These are phyloP conservation scores for Aureobasidium sp. DNA, from an alignment of 2,329 filamentous ascomycete species.

Conservation along the genomic window DNA sequence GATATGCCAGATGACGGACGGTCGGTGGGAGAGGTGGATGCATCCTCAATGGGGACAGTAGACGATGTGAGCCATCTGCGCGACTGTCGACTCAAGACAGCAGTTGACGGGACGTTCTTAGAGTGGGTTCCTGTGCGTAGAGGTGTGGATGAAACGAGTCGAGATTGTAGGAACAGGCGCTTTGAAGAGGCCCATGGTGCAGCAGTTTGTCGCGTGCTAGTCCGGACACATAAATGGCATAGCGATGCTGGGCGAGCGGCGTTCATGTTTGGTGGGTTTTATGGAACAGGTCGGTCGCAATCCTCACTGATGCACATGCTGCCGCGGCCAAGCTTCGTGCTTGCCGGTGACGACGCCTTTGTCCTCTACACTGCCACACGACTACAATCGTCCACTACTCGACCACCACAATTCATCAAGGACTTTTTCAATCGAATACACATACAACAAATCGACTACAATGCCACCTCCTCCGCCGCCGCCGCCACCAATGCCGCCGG, in stretches of 20 bases:
- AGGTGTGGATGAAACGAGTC: not conserved
- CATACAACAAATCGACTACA: not conserved
- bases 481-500: slow-evolving; percentile 53
- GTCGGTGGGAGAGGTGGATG: not conserved
- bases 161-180: not conserved
- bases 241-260: not conserved
- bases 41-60: not conserved
- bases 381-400: too few relatives aligned
- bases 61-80: slow-evolving; percentile 2
- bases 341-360: too few relatives aligned
- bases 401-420: too few relatives aligned
- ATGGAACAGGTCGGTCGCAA: too few relatives aligned
- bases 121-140: not conserved
- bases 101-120: not conserved
- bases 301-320: too few relatives aligned
- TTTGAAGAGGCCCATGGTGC: not conserved
- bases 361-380: too few relatives aligned
- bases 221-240: not conserved
- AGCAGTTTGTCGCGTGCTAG: not conserved
- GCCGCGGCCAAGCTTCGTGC: too few relatives aligned
- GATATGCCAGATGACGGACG: not conserved
- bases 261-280: not conserved
- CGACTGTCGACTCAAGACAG: not conserved
- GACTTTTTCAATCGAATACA: too few relatives aligned
- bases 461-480: slow-evolving; percentile 59